phyloP scores from a whole-genome alignment of 139 green algal species.

The Haematococcus lacustris region DNA sequence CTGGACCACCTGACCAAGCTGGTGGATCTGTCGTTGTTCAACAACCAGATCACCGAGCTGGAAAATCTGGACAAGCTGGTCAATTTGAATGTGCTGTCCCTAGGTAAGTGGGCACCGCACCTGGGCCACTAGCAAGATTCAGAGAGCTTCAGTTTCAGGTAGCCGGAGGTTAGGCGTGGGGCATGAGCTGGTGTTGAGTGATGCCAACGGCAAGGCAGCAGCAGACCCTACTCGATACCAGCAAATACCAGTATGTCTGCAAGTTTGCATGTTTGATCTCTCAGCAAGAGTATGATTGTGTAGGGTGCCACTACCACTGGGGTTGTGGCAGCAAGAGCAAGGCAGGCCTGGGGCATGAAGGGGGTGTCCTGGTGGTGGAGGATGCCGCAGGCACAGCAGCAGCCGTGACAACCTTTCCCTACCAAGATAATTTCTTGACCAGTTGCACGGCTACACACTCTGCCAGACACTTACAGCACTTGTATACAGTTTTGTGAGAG shows the following conservation, averaged over 20 bases:
- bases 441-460: no score
- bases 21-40: conserved; percentile 75
- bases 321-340: no score
- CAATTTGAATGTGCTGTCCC: conserved; percentile 60
- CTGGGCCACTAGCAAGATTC: not conserved
- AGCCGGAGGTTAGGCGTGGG: not conserved
- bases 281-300: no score
- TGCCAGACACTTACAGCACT: no score
- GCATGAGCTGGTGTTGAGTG: not conserved
- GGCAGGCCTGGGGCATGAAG: no score
- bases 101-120: conserved; percentile 39
- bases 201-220: not conserved
- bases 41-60: conserved; percentile 67
- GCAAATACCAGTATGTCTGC: not conserved
- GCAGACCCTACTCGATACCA: not conserved
- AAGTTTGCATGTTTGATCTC: not conserved
- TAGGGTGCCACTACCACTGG: no score
- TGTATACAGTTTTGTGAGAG: no score
- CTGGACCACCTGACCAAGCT: conserved; percentile 63
- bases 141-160: not conserved
- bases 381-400: no score
- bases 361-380: no score
- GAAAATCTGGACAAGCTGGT: conserved; percentile 57
- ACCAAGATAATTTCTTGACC: no score
- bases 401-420: no score